phyloP scores from a whole-genome alignment of 2,329 filamentous ascomycete genomes.

The Ustulina deusta region DNA sequence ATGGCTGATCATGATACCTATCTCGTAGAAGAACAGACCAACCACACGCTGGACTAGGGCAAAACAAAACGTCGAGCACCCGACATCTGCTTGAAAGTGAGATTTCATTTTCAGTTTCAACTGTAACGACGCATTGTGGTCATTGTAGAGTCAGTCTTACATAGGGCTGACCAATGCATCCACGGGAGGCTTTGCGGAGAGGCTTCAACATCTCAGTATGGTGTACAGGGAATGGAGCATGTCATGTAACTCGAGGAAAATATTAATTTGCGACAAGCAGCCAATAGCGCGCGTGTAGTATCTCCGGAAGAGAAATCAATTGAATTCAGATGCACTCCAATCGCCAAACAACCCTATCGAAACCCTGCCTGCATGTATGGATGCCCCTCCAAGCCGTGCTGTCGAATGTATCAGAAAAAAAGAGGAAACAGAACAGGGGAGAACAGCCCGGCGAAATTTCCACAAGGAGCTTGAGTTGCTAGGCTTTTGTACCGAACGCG shows the following conservation, averaged over 20 bases:
- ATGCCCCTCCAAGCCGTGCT: conserved; percentile 48
- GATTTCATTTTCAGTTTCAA: background rate
- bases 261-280: conserved; percentile 13
- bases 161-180: background rate
- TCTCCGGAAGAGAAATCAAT: conserved; percentile 48
- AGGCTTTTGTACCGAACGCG: conserved; percentile 39
- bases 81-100: background rate
- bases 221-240: conserved; percentile 13
- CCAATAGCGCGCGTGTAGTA: conserved; percentile 21
- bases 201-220: background rate
- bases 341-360: conserved; percentile 52
- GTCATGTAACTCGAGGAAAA: conserved; percentile 21
- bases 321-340: conserved; percentile 53
- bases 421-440: conserved; percentile 44
- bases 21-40: background rate
- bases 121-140: background rate
- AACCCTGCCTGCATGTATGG: conserved; percentile 52
- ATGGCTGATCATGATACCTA: no score
- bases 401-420: conserved; percentile 50
- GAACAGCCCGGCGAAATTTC: conserved; percentile 40
- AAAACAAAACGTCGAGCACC: background rate
- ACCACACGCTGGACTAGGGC: background rate
- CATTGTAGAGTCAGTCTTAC: background rate
- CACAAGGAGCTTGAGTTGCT: conserved; percentile 37
- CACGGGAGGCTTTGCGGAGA: background rate